A percentile compares a stretch with the other conserved stretches of the same genome.
These are phyloP conservation scores for Colletotrichum sp. DNA, from an alignment of 2,329 filamentous ascomycete genomes.

Conservation along the genomic window DNA sequence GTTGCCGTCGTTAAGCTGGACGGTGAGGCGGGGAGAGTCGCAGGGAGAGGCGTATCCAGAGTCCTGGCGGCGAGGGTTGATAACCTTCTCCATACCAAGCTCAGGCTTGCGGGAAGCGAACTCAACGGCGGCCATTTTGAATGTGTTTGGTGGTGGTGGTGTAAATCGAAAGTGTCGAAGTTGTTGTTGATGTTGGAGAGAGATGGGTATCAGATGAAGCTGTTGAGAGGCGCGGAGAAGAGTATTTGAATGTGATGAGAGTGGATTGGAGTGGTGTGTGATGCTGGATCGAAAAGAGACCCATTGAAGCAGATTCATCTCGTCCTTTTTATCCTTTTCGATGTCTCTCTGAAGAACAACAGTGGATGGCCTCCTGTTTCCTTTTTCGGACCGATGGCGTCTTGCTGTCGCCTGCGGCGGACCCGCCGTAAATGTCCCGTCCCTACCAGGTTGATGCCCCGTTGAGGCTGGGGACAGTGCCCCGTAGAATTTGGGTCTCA, in stretches of 20 bases:
- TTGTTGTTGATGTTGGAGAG: neutral
- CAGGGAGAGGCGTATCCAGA: constrained; percentile 20
- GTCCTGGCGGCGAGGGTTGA: constrained; percentile 18
- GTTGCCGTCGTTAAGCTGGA: too few relatives aligned
- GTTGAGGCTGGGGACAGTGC: constrained; percentile 1
- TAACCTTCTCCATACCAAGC: constrained; percentile 19
- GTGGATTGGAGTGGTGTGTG: neutral
- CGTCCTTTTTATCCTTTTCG: constrained; percentile 19
- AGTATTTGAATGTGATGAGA: neutral
- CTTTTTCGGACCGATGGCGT: constrained; percentile 18
- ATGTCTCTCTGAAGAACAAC: neutral
- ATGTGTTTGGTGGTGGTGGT: neutral
- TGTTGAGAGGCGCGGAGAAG: neutral
- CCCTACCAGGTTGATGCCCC: constrained; percentile 8
- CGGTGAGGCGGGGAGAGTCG: too few relatives aligned
- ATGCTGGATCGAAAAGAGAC: neutral
- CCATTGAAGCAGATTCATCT: constrained; percentile 1
- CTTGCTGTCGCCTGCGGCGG: constrained; percentile 14
- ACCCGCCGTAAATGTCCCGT: constrained; percentile 17
- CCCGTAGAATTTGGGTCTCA: neutral
- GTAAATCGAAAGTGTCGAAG: neutral
- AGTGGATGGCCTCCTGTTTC: neutral
- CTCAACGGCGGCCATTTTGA: constrained; percentile 17
- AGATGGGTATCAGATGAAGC: neutral
- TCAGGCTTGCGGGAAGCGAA: constrained; percentile 20